A percentile compares a stretch with the other conserved stretches of the same genome.
These are phyloP conservation scores for Fusarium begoniae DNA, from an alignment of 2,329 filamentous ascomycete species.

Conservation along the genomic window DNA sequence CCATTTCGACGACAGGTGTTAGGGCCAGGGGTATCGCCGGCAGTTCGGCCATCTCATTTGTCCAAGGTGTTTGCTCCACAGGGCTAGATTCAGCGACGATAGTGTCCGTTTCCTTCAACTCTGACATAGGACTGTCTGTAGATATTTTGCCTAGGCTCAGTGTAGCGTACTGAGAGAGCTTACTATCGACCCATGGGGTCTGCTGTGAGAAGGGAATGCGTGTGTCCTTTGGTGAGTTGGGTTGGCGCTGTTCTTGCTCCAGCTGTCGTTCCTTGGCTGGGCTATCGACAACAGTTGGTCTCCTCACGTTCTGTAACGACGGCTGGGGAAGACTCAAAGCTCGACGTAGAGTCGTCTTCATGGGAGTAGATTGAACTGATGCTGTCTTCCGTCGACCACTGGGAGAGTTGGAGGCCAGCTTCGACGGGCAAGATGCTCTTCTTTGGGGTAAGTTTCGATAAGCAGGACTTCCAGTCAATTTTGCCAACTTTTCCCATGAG, in stretches of 20 bases:
- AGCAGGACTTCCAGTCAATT: constrained; percentile 3
- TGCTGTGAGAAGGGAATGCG: constrained; percentile 37
- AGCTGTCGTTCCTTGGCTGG: background rate
- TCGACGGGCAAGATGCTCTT: background rate
- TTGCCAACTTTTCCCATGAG: constrained; percentile 38
- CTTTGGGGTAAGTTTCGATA: background rate
- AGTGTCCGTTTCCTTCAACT: background rate
- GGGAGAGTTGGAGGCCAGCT: background rate
- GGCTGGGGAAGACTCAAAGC: background rate
- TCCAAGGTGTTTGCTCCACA: constrained; percentile 38
- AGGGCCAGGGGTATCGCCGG: background rate
- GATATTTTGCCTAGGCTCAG: background rate
- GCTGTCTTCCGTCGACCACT: background rate
- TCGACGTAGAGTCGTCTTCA: background rate
- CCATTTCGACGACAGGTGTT: background rate
- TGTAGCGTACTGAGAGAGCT: constrained; percentile 35
- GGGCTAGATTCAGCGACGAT: background rate
- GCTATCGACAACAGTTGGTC: background rate
- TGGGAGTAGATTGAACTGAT: background rate
- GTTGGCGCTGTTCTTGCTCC: background rate
- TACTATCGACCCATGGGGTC: constrained; percentile 36
- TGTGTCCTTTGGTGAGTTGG: background rate
- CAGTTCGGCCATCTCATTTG: background rate
- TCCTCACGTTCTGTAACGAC: background rate
- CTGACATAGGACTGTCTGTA: background rate